Base-by-base conservation (phyloP, 768 basidiomycete genomes). In the Podaxis sp. region DNA sequence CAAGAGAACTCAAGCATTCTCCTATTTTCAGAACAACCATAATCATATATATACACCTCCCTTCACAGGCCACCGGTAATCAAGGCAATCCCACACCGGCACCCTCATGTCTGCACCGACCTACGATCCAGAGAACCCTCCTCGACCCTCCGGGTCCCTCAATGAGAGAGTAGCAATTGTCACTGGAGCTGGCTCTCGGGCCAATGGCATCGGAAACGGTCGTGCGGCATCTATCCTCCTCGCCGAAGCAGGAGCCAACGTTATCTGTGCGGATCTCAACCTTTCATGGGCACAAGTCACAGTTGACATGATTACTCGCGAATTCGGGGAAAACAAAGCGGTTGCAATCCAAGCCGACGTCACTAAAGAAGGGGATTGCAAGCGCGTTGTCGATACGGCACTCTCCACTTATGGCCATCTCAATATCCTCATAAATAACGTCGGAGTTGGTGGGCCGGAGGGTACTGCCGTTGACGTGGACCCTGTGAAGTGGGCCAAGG, bases 361-460 rank as follows among this genome's bases (percentile, higher is more conserved):
- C 4, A 73, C 78, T 1, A 67, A 73, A 36, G 67, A 74, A 17
- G 69, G 62, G 0, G 72, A 76, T 26, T 80, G 79, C 64, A 71
- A 76, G 65, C 67, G 63, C n/a, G 70, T 68, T 2, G 77, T 80
- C 4, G 71, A 77, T n/a, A 64, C 59, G 26, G 71, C 78, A 1
- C 63, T 78, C 7, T 65, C 72, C 5, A 71, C 63, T 17, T 80
- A 75, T 54, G 77, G 77, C n/a, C 72, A 75, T 36, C 69, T 80
- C 30, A 77, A 80, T 67, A 78, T 80, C 40, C 69, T 81, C 46
- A 71, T 80, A 10, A 80, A 79, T 58, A 79, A 75, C 54, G 79
- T 80, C 12, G 78, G 79, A 6, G 71, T 80, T 12, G 73, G 70
- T 15, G 78, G 79, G 1, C 76, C 77, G 0, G 66, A 57, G 13